Evolutionary conservation across 345 rosid genomes (phyloP), one percentile per base, ranked within the genome.

Genomic region (Salix arbutifolia): DNA sequence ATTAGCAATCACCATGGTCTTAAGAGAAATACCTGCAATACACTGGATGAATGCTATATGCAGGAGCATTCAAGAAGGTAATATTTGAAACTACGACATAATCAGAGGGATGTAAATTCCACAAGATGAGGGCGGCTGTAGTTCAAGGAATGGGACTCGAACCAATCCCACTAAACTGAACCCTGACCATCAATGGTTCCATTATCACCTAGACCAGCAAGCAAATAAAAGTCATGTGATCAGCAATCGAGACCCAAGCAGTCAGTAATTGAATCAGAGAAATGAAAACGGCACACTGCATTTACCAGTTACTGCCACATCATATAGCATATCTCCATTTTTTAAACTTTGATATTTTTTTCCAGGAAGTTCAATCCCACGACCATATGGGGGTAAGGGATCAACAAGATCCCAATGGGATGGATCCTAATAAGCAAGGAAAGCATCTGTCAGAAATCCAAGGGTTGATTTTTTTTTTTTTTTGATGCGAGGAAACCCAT

Each of bases 161-260:
- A 90, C 95, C 88, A 91, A 44, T 91, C 87, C 99, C 98, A 95
- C 99, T 94, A 95, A 26, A 86, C 84, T 0, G 89, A 87, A 74
- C 99, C 99, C 71, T 95, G 98, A 21, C 98, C 99, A 46, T 95
- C 97, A 23, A 91, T 86, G 52, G 97, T 90, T 69, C 99, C 98
- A 64, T 93, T 90, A 74, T 95, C 92, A 69, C 99, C 99, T 95
- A 70, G 31, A 71, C 21, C 38, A 77, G 31, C 35, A 60, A n/a
- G 26, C 31, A 58, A 21, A 40, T 17, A 44, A 42, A 72, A 56
- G 44, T 31, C n/a, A 69, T 33, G 68, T 40, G 38, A 31, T 61
- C 67, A 60, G 25, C 19, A n/a, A 25, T 42, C 19, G 3, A 80
- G 28, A 80, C 33, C 19, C 23, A n/a, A 11, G 52, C 5, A 37